phyloP scores from a whole-genome alignment of 805 yeast genomes.

The Citeromyces nyonsensis region DNA sequence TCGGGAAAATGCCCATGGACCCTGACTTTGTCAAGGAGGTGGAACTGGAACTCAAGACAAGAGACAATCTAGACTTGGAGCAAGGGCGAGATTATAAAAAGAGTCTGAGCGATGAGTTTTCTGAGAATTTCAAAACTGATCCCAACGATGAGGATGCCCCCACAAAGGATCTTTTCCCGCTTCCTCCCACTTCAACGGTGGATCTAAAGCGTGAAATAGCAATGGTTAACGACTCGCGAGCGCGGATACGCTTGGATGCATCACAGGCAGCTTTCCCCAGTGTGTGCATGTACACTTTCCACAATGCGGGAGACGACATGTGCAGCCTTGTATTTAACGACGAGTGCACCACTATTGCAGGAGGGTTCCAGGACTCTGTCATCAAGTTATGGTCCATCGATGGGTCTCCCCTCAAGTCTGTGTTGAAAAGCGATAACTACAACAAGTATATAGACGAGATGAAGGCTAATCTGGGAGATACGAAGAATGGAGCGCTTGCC shows the following conservation, averaged over 20 bases:
- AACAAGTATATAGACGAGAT: slow-evolving; percentile 15
- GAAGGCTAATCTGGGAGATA: not conserved
- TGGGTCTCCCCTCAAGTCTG: slow-evolving; percentile 67
- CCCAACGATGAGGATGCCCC: slow-evolving; percentile 53
- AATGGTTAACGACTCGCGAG: slow-evolving; percentile 69
- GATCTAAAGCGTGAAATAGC: slow-evolving; percentile 72
- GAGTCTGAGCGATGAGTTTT: slow-evolving; percentile 52
- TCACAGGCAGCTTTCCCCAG: slow-evolving; percentile 79
- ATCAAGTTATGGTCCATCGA: slow-evolving; percentile 88
- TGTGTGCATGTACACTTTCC: slow-evolving; percentile 96
- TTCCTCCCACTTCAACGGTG: slow-evolving; percentile 68
- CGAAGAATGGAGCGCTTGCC: slow-evolving; percentile 11
- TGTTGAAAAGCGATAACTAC: slow-evolving; percentile 36
- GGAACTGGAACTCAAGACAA: slow-evolving; percentile 65
- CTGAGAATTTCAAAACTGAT: slow-evolving; percentile 37
- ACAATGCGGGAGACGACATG: slow-evolving; percentile 81
- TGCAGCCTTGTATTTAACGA: slow-evolving; percentile 79
- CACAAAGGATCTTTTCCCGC: slow-evolving; percentile 56
- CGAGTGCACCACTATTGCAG: slow-evolving; percentile 79
- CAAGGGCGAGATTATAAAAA: slow-evolving; percentile 8
- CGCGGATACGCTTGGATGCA: slow-evolving; percentile 52
- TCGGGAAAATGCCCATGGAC: slow-evolving; percentile 79
- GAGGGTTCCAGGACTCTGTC: slow-evolving; percentile 87
- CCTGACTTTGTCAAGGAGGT: slow-evolving; percentile 76
- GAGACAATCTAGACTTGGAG: slow-evolving; percentile 37